Evolutionary conservation across 192 early-diverging fungal genomes (phyloP).

Genomic region (Oehlia diaphana): DNA sequence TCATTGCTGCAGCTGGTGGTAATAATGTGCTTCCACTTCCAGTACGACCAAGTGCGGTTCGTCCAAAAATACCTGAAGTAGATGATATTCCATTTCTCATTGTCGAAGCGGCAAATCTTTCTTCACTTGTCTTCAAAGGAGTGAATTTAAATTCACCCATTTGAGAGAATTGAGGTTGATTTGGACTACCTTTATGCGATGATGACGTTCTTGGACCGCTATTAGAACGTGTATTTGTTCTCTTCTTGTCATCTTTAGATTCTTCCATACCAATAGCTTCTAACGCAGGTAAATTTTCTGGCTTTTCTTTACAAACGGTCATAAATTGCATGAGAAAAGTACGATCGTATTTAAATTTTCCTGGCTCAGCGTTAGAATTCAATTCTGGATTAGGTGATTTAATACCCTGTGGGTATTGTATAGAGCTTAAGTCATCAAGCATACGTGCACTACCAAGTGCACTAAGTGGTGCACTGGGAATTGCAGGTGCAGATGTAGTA

Average conservation of each 20-base stretch:
- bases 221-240: neutral
- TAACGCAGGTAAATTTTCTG: constrained; percentile 52
- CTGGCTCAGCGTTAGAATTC: constrained; percentile 49
- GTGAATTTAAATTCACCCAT: constrained; percentile 29
- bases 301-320: constrained; percentile 60
- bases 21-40: constrained; percentile 31
- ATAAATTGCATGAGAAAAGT: constrained; percentile 83
- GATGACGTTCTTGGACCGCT: neutral
- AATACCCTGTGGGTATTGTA: constrained; percentile 50
- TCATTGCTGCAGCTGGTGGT: constrained; percentile 30
- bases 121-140: constrained; percentile 34
- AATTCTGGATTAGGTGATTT: constrained; percentile 50
- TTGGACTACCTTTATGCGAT: neutral
- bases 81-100: neutral
- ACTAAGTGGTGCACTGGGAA: constrained; percentile 37
- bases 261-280: constrained; percentile 50
- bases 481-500: constrained; percentile 43
- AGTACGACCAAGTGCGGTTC: constrained; percentile 34
- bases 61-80: constrained; percentile 19
- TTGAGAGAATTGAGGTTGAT: neutral
- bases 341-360: constrained; percentile 68
- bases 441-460: constrained; percentile 34
- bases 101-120: constrained; percentile 30
- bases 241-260: constrained; percentile 37
- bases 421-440: constrained; percentile 48